Base-by-base conservation (phyloP, 2,329 filamentous ascomycete genomes). In the Neonectria hederae region DNA sequence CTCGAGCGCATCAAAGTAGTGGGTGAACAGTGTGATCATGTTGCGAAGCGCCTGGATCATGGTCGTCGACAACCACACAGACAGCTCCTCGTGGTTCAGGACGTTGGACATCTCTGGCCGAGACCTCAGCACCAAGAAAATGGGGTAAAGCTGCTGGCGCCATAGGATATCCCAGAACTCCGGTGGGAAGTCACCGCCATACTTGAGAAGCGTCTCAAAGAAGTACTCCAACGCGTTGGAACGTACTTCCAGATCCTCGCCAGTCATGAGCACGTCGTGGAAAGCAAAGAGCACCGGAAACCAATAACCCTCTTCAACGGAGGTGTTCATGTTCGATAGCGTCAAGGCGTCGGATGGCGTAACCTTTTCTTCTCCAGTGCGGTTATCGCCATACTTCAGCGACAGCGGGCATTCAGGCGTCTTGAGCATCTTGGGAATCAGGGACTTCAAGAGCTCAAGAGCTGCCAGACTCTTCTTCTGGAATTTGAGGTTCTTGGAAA, bases 151-250 rank as follows among this genome's bases (percentile, higher is more conserved):
- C 63, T 99, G 88, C 77, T 99, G 96, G 54, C 95, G 89, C 94
- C 96, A 99, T 0, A 99, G 86, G 19, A 96, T 97, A 77, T 99
- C 96, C 96, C 96, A 99, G 77, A 99, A 99, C 58, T 97, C 93
- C 1, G 90, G 84, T 4, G 95, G 94, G 74, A 97, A 99, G 70
- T 93, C 92, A 19, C 93, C 92, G 38, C 97, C 96, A 72, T 98
- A 96, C 67, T 89, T 89, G 63, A 97, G 90, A 7, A 99, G 84
- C 0, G 94, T 94, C 63, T 98, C 95, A 73, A 99, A 99, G 66
- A 99, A 93, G 79, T 98, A 99, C 72, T 94, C 97, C 43, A 99
- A 84, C 2, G 97, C 96, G 79, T 88, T 90, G 2, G 88, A 97
- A 63, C 96, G 91, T 43, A 98, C 96, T 80, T 99, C 96, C 19